Conservation (phyloP, 345 rosid genomes). For the Sisymbrium irio region DNA sequence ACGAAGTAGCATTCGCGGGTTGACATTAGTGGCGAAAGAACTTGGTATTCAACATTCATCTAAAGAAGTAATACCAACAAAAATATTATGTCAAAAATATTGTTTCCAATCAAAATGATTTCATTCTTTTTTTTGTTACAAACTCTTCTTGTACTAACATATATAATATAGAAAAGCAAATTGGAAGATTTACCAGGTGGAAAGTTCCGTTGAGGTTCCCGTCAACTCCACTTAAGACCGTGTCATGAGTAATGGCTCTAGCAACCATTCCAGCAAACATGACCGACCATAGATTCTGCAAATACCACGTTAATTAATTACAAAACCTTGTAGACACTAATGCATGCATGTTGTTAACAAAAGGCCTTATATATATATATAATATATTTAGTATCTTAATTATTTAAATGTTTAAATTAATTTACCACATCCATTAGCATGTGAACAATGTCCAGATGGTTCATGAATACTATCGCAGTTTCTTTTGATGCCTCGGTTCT, state of each 20-base stretch:
- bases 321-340: slow-evolving; percentile 4
- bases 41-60: slow-evolving; percentile 87
- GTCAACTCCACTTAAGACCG: slow-evolving; percentile 55
- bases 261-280: slow-evolving; percentile 74
- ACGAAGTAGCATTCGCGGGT: slow-evolving; percentile 69
- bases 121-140: not conserved
- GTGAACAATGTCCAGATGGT: slow-evolving; percentile 59
- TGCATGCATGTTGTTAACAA: not conserved
- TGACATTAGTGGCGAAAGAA: slow-evolving; percentile 77
- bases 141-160: not conserved
- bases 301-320: not conserved
- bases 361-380: not conserved
- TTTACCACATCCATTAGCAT: slow-evolving; percentile 80
- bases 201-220: slow-evolving; percentile 74
- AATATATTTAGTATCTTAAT: not conserved
- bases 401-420: not conserved
- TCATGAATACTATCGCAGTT: slow-evolving; percentile 63
- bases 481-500: slow-evolving; percentile 81
- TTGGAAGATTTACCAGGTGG: slow-evolving; percentile 55
- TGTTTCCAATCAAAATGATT: not conserved
- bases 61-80: slow-evolving; percentile 19
- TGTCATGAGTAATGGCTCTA: slow-evolving; percentile 62
- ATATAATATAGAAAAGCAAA: not conserved
- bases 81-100: not conserved
- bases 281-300: slow-evolving; percentile 74